Percentiles rank a stretch among this genome's conserved stretches.
phyloP scores from a whole-genome alignment of 768 basidiomycete species.

The Coprinopsis marcescibilis region DNA sequence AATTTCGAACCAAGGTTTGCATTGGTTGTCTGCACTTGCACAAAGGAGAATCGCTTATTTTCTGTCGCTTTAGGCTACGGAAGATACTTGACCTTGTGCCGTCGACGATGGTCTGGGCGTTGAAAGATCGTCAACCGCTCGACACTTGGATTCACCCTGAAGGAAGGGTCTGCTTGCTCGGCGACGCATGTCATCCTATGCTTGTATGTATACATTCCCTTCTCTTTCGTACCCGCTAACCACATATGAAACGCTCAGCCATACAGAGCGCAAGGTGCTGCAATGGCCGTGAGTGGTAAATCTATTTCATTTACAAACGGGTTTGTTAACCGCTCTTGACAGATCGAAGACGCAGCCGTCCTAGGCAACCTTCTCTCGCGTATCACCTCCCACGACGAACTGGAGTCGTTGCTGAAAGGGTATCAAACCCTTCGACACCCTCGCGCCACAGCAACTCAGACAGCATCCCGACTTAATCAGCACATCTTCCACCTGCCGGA shows the following conservation, averaged over 20 bases:
- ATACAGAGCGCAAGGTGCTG: slow-evolving; percentile 50
- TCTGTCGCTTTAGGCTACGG: slow-evolving; percentile 27
- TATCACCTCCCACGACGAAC: slow-evolving; percentile 36
- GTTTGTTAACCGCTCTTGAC: slow-evolving; percentile 1
- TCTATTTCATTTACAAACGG: neutral
- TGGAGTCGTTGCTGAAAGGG: slow-evolving; percentile 40
- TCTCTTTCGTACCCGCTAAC: neutral
- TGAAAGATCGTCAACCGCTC: slow-evolving; percentile 45
- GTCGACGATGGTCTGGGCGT: slow-evolving; percentile 38
- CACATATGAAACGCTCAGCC: slow-evolving; percentile 32
- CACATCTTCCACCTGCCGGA: slow-evolving; percentile 52
- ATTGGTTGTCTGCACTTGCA: neutral
- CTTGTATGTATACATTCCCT: slow-evolving; percentile 31
- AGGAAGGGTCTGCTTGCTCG: slow-evolving; percentile 40
- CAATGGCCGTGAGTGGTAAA: slow-evolving; percentile 39
- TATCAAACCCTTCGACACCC: slow-evolving; percentile 48
- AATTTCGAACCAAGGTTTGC: slow-evolving; percentile 45
- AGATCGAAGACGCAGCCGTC: slow-evolving; percentile 48
- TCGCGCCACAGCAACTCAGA: slow-evolving; percentile 46
- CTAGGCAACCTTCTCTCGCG: slow-evolving; percentile 47
- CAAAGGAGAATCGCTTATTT: neutral
- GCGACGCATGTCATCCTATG: slow-evolving; percentile 57
- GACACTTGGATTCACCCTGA: slow-evolving; percentile 42
- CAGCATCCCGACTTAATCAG: slow-evolving; percentile 44
- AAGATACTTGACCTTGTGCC: slow-evolving; percentile 43